Conservation (phyloP, 148 eudicot genomes). For the Camellia japonica region DNA sequence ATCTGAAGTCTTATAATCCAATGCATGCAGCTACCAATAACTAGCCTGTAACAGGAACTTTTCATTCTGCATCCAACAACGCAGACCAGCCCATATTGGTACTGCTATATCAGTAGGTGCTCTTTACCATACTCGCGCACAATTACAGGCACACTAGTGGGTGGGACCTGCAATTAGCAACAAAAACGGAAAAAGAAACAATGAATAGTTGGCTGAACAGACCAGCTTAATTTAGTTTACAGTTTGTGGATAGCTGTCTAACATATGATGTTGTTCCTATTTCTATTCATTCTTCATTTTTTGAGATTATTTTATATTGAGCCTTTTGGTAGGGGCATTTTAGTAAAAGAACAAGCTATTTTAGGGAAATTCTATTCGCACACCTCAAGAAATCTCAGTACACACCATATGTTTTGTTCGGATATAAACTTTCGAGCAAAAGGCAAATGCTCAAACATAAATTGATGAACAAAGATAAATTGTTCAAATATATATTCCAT, state of each 20-base stretch:
- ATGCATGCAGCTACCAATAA: background rate
- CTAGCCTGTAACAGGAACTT: background rate
- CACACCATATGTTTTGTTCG: too few species aligned
- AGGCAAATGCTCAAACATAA: too few species aligned
- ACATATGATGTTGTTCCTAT: too few species aligned
- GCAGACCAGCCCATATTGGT: background rate
- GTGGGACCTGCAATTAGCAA: constrained; percentile 57
- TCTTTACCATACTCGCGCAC: constrained; percentile 80
- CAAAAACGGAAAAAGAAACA: background rate
- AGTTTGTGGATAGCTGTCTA: background rate
- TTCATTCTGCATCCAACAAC: constrained; percentile 8
- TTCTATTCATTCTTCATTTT: background rate
- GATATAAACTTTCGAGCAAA: too few species aligned
- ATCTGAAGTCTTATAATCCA: background rate
- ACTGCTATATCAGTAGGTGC: constrained; percentile 42
- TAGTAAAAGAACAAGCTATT: too few species aligned
- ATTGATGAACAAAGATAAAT: too few species aligned
- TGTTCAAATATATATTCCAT: too few species aligned
- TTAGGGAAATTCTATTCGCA: too few species aligned
- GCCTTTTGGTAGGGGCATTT: too few species aligned
- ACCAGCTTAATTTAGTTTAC: background rate
- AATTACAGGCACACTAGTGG: constrained; percentile 89
- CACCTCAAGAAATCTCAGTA: too few species aligned
- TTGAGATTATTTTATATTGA: too few species aligned
- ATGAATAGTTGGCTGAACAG: background rate